These are phyloP conservation scores for Cercospora sojina DNA, from an alignment of 2,329 filamentous ascomycete species.

Conservation along the genomic window DNA sequence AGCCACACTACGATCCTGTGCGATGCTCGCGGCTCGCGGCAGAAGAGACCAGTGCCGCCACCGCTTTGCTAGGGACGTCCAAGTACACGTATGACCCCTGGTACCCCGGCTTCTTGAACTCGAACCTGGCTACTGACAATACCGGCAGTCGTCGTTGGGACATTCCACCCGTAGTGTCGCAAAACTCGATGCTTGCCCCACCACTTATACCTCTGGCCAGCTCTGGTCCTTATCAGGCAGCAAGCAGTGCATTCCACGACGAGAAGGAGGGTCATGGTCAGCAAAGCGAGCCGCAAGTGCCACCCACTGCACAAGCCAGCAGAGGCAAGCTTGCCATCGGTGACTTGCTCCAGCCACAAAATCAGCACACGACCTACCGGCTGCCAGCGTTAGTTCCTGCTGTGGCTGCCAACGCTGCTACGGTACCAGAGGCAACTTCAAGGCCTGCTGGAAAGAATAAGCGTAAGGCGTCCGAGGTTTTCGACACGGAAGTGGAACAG, in stretches of 20 bases:
- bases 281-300: background rate
- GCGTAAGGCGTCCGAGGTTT: slow-evolving; percentile 32
- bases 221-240: background rate
- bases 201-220: background rate
- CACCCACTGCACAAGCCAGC: background rate
- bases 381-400: background rate
- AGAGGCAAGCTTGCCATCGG: slow-evolving; percentile 7
- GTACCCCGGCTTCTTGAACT: slow-evolving; percentile 8
- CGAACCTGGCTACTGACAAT: slow-evolving; percentile 26
- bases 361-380: background rate
- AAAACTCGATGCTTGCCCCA: background rate
- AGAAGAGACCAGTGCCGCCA: background rate
- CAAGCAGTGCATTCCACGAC: background rate
- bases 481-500: slow-evolving; percentile 7
- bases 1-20: slow-evolving; percentile 33
- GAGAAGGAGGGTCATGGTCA: background rate
- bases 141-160: slow-evolving; percentile 29
- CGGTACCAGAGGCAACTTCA: background rate
- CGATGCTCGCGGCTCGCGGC: slow-evolving; percentile 25
- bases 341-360: background rate
- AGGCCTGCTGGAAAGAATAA: slow-evolving; percentile 19
- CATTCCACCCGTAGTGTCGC: slow-evolving; percentile 13
- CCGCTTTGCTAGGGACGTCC: slow-evolving; percentile 2
- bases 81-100: slow-evolving; percentile 24
- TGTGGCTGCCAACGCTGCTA: background rate